Conservation (phyloP, 345 rosid species). For the Hibiscus syriacus region DNA sequence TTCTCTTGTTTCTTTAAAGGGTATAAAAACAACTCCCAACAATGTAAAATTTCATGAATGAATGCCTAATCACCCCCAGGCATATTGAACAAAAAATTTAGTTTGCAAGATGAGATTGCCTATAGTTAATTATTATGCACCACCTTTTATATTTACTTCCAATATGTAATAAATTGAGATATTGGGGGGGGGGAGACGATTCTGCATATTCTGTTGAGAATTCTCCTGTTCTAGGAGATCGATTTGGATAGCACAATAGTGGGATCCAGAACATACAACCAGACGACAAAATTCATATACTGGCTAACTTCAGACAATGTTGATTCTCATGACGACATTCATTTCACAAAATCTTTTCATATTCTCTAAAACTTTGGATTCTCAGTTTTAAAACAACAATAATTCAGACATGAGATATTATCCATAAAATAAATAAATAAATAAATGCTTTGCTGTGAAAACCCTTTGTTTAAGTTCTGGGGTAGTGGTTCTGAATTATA, state of each 20-base stretch:
- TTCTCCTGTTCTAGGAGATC: constrained; percentile 1
- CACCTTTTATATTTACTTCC: no score
- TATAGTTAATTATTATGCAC: neutral
- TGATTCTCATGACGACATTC: neutral
- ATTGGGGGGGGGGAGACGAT: neutral
- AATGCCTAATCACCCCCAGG: neutral
- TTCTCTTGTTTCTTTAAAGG: no score
- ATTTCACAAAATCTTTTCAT: no score
- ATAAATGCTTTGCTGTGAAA: no score
- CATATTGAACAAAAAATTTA: neutral
- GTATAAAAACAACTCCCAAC: no score
- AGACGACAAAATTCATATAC: neutral
- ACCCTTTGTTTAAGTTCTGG: no score
- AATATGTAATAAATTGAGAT: neutral
- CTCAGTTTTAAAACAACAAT: neutral
- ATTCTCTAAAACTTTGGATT: neutral
- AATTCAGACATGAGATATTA: neutral
- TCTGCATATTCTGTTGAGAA: neutral
- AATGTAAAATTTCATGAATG: constrained; percentile 3
- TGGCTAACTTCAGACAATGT: neutral
- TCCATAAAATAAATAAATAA: no score
- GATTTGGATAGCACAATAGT: no score
- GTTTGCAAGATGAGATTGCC: neutral
- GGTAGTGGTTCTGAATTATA: no score
- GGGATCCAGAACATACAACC: neutral